Conservation (phyloP, 1,284 basidiomycete genomes). For the Sporisorium reilianum region DNA sequence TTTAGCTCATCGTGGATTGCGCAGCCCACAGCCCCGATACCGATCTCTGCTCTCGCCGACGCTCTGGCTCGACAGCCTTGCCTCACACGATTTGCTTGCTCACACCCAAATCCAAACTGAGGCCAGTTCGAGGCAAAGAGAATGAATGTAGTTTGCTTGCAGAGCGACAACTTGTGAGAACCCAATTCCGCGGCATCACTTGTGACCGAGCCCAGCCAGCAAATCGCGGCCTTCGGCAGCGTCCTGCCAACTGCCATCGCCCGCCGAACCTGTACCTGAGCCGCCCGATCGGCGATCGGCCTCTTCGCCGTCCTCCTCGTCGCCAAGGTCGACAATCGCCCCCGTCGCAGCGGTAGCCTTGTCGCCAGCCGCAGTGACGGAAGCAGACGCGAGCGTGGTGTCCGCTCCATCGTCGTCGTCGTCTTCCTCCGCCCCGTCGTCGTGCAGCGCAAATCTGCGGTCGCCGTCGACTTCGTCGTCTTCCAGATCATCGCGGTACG, state of each 20-base stretch:
- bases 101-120: too few relatives aligned
- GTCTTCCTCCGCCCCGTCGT: conserved; percentile 24
- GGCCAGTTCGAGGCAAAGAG: too few relatives aligned
- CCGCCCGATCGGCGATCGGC: conserved; percentile 6
- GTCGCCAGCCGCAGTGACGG: background rate
- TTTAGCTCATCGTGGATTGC: too few relatives aligned
- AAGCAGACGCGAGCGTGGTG: conserved; percentile 3
- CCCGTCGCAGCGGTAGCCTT: conserved; percentile 2
- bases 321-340: conserved; percentile 27
- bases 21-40: too few relatives aligned
- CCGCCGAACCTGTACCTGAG: conserved; percentile 16
- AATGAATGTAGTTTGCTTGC: conserved; percentile 1
- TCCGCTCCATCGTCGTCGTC: conserved; percentile 31
- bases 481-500: conserved; percentile 41
- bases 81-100: too few relatives aligned
- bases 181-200: background rate
- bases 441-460: conserved; percentile 33
- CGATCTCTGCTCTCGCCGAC: too few relatives aligned
- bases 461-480: conserved; percentile 37
- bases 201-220: conserved; percentile 19
- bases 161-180: background rate
- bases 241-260: conserved; percentile 48
- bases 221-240: conserved; percentile 39
- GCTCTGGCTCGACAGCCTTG: too few relatives aligned
- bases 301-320: conserved; percentile 22